Percentiles rank a stretch among this genome's conserved stretches.
These are phyloP conservation scores for Leccinum barrowsii DNA, from an alignment of 768 basidiomycete species.

Conservation along the genomic window DNA sequence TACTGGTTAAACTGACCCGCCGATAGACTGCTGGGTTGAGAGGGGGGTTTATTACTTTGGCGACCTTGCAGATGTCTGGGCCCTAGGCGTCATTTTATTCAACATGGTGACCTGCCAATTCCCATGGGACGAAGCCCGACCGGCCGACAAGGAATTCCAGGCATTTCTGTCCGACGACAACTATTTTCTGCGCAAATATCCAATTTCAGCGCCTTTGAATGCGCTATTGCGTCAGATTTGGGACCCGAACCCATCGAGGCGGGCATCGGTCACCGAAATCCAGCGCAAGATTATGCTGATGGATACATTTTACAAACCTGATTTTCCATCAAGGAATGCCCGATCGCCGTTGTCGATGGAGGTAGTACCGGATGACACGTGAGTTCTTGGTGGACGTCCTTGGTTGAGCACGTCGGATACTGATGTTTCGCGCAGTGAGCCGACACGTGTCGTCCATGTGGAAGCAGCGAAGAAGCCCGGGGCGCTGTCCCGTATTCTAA, in stretches of 20 bases:
- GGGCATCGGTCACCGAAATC: constrained; percentile 2
- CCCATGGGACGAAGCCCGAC: constrained; percentile 16
- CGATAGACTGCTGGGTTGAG: constrained; percentile 54
- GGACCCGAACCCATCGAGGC: constrained; percentile 10
- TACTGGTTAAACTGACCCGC: neutral
- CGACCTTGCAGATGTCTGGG: constrained; percentile 55
- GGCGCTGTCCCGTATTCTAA: too few species aligned
- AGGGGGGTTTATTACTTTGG: constrained; percentile 22
- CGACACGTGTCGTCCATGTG: too few species aligned
- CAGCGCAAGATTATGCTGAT: constrained; percentile 11
- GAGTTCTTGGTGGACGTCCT: too few species aligned
- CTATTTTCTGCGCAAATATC: neutral
- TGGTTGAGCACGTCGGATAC: too few species aligned
- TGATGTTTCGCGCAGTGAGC: too few species aligned
- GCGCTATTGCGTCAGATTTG: constrained; percentile 8
- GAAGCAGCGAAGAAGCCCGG: too few species aligned
- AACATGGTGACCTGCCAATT: constrained; percentile 67
- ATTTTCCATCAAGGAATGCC: too few species aligned
- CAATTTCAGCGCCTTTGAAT: constrained; percentile 5
- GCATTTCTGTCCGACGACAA: constrained; percentile 1
- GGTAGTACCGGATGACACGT: too few species aligned
- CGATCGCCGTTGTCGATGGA: too few species aligned
- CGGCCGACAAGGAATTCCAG: neutral
- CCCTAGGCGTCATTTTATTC: constrained; percentile 75
- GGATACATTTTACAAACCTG: constrained; percentile 14